A percentile compares a stretch with the other conserved stretches of the same genome.
These are phyloP conservation scores for Mucor mucedo DNA, from an alignment of 371 early-diverging fungal species.

Conservation along the genomic window DNA sequence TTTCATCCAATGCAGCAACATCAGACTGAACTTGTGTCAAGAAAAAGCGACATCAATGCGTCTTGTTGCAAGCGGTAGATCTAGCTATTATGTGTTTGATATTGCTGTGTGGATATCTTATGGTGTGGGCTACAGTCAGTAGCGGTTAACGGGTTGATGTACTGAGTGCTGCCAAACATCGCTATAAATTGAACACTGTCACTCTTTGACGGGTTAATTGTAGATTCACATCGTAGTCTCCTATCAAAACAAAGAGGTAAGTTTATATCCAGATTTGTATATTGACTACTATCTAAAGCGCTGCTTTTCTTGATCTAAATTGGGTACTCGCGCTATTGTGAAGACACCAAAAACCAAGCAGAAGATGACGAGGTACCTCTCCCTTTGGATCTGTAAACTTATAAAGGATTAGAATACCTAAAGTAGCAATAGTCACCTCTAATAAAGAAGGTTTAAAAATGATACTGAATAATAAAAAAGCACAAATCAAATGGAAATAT, in stretches of 20 bases:
- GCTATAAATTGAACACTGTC: slow-evolving; percentile 19
- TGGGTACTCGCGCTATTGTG: background rate
- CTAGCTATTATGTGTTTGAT: slow-evolving; percentile 21
- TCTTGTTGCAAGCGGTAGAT: slow-evolving; percentile 25
- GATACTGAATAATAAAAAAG: slow-evolving; percentile 11
- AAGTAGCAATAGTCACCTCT: too few relatives aligned
- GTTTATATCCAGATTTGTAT: slow-evolving; percentile 8
- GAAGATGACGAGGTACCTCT: background rate
- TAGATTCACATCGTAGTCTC: slow-evolving; percentile 9
- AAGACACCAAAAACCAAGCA: slow-evolving; percentile 1
- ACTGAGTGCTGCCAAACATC: slow-evolving; percentile 25
- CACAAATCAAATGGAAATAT: slow-evolving; percentile 17
- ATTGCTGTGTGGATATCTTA: slow-evolving; percentile 17
- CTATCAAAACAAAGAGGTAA: slow-evolving; percentile 7
- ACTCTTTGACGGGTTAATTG: slow-evolving; percentile 20
- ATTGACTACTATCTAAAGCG: slow-evolving; percentile 10
- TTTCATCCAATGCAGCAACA: slow-evolving; percentile 16
- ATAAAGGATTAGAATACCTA: too few relatives aligned
- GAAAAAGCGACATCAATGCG: slow-evolving; percentile 22
- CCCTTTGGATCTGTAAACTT: too few relatives aligned
- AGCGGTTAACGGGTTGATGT: slow-evolving; percentile 22
- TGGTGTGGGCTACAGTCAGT: slow-evolving; percentile 16
- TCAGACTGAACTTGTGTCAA: slow-evolving; percentile 23
- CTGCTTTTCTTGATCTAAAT: slow-evolving; percentile 9
- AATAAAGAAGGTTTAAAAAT: background rate